Evolutionary conservation across 352 stramenopile genomes (phyloP), one percentile per base, ranked within the genome.

Genomic region (Phytophthora tentaculata): DNA sequence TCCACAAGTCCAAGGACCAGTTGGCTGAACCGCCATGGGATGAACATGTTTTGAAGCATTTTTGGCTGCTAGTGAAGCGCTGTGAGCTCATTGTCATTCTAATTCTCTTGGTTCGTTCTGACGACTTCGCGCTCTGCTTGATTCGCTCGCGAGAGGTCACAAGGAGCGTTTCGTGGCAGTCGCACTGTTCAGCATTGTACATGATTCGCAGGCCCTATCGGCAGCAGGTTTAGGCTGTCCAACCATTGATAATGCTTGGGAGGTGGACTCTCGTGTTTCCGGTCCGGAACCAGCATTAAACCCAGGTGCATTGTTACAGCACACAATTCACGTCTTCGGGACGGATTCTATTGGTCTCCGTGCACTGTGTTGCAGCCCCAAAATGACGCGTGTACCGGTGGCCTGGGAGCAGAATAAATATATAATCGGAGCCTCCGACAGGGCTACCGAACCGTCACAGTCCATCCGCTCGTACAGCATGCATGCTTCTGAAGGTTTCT

Each of bases 291-390:
- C 41, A 37, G 56, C 39, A 37, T 50, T 73, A 47, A 53, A 17
- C 8, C 76, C 35, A 0, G 74, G 53, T 0, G 57, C 66, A 48
- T 50, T 64, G 37, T 83, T 77, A 28, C 80, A 75, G 53, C 89
- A 96, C 29, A 95, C 84, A 39, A 73, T 82, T 49, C 89, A 96
- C 45, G 79, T 69, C 10, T 71, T 78, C n/a, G 2, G 77, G 49
- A 20, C 80, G 65, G 8, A 80, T 55, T 3, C 71, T 68, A 56
- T 96, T 96, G n/a, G 95, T 78, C 29, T 95, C 84, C 0, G 89
- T 96, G 69, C 89, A 96, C 44, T 91, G n/a, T 84, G 52, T 69
- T 86, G 58, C 89, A 96, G 44, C 81, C 85, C 89, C 89, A 96
- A n/a, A 89, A 64, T 13, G 69, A 53, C 16, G 74, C 76, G n/a